phyloP scores from a whole-genome alignment of 2,329 filamentous ascomycete genomes.

The Phialophora macrospora region DNA sequence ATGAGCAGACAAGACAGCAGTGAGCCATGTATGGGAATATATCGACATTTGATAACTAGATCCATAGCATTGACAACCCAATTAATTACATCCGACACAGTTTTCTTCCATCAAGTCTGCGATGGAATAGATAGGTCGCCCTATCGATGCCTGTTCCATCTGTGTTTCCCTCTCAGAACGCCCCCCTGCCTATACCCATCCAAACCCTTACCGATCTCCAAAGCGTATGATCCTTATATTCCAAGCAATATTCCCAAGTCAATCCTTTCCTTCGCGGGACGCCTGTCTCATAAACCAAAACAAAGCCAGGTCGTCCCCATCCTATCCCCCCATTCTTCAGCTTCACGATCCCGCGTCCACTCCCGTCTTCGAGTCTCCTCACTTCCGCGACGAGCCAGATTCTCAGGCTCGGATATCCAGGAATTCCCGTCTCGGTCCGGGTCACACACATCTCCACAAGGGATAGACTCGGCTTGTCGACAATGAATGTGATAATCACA shows the following conservation, averaged over 20 bases:
- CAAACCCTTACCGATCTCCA: background rate
- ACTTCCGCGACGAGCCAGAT: conserved; percentile 2
- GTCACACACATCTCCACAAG: conserved; percentile 15
- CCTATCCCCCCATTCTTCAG: background rate
- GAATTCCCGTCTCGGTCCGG: background rate
- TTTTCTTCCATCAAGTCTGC: background rate
- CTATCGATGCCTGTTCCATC: conserved; percentile 1
- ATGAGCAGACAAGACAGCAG: too few relatives aligned
- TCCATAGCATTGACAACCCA: too few relatives aligned
- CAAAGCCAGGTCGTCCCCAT: background rate
- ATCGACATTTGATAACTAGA: too few relatives aligned
- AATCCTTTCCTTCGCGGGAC: background rate
- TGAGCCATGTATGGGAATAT: too few relatives aligned
- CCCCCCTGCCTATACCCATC: background rate
- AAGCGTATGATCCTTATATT: background rate
- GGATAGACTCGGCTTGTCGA: background rate
- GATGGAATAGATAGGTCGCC: conserved; percentile 1
- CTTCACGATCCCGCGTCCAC: conserved; percentile 1
- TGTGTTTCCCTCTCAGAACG: background rate
- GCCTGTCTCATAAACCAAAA: background rate
- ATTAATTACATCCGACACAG: background rate
- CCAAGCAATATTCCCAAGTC: background rate
- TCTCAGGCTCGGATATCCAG: background rate
- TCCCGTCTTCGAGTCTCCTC: conserved; percentile 2
- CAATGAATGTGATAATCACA: conserved; percentile 11